Evolutionary conservation across 495 filamentous ascomycete species (phyloP).

Genomic region (Rostrohypoxylon terebratum): DNA sequence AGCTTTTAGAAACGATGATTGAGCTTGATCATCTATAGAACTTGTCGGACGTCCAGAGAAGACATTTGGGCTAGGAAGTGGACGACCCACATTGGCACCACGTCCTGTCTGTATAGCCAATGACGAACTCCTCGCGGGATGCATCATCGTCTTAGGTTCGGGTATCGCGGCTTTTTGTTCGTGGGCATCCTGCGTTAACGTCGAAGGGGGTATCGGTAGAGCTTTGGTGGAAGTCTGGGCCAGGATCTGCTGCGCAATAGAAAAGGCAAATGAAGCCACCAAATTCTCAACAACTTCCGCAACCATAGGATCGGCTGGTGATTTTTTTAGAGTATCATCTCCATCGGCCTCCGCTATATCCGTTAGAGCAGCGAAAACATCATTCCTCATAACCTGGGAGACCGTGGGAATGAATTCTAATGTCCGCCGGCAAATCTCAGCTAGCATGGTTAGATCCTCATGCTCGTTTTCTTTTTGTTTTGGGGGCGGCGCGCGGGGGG

Average conservation of each 20-base stretch:
- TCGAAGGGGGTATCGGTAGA: slow-evolving; percentile 72
- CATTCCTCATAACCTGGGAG: slow-evolving; percentile 79
- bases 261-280: slow-evolving; percentile 86
- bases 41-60: slow-evolving; percentile 54
- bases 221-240: slow-evolving; percentile 78
- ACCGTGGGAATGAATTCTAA: slow-evolving; percentile 83
- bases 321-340: slow-evolving; percentile 21
- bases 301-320: slow-evolving; percentile 47
- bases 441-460: slow-evolving; percentile 80
- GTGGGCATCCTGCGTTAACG: slow-evolving; percentile 57
- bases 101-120: slow-evolving; percentile 52
- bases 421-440: slow-evolving; percentile 82
- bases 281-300: slow-evolving; percentile 79
- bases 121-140: slow-evolving; percentile 67
- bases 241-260: slow-evolving; percentile 80
- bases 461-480: slow-evolving; percentile 65
- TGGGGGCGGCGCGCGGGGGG: slow-evolving; percentile 57
- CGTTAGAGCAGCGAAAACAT: slow-evolving; percentile 67
- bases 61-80: slow-evolving; percentile 59
- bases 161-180: slow-evolving; percentile 66
- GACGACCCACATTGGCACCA: slow-evolving; percentile 39
- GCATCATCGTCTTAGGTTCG: slow-evolving; percentile 73
- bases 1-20: slow-evolving; percentile 63
- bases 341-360: slow-evolving; percentile 45
- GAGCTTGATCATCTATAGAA: slow-evolving; percentile 47